These are phyloP conservation scores for Carex myosuroides DNA, from an alignment of 176 grass and related monocot genomes.

Conservation along the genomic window DNA sequence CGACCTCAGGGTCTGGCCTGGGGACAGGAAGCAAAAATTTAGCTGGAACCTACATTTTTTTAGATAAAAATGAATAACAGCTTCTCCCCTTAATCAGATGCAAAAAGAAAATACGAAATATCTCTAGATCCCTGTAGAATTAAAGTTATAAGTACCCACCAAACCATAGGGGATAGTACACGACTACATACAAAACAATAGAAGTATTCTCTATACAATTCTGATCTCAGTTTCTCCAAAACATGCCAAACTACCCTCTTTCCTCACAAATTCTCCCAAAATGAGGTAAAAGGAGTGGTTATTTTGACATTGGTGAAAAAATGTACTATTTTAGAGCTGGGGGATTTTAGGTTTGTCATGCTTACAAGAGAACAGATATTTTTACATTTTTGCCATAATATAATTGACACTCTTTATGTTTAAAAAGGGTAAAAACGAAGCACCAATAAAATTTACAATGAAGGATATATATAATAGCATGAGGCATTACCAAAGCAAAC, in stretches of 20 bases:
- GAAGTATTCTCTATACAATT: not conserved
- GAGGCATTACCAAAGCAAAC: slow-evolving; percentile 48
- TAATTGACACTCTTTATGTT: too few relatives aligned
- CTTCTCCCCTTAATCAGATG: not conserved
- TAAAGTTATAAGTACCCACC: not conserved
- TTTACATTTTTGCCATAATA: not conserved
- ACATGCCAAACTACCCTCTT: not conserved
- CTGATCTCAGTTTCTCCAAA: not conserved
- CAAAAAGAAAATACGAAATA: not conserved
- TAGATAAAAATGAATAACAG: slow-evolving; percentile 8
- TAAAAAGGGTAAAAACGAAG: not conserved
- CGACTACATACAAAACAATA: slow-evolving; percentile 5
- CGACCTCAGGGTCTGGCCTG: slow-evolving; percentile 87
- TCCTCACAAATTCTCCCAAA: not conserved
- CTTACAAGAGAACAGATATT: not conserved
- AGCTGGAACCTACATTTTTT: slow-evolving; percentile 52
- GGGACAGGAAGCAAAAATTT: slow-evolving; percentile 96
- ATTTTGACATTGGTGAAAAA: not conserved
- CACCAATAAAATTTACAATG: slow-evolving; percentile 7
- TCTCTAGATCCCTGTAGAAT: slow-evolving; percentile 6
- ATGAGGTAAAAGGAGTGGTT: not conserved
- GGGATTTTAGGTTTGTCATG: not conserved
- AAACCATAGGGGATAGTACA: slow-evolving; percentile 19
- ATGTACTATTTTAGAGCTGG: not conserved
- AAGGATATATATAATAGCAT: slow-evolving; percentile 21